Evolutionary conservation across 352 stramenopile species (phyloP).

Genomic region (Globisporangium apiculatum): DNA sequence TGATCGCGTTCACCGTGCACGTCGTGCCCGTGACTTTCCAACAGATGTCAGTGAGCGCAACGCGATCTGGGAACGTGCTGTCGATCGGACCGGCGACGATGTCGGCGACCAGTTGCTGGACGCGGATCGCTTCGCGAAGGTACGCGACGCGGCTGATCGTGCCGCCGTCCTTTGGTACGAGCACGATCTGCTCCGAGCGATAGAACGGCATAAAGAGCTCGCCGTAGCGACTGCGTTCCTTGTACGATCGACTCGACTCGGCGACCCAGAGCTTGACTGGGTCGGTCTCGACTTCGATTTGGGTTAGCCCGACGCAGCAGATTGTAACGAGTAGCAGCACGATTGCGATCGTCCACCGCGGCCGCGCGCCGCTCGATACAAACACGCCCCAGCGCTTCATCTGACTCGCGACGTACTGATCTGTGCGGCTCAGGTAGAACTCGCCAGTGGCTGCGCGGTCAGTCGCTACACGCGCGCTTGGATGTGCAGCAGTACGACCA

Average conservation of each 20-base stretch:
- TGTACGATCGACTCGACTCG: conserved; percentile 30
- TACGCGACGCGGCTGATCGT: conserved; percentile 28
- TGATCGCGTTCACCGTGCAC: conserved; percentile 53
- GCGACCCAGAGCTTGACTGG: conserved; percentile 53
- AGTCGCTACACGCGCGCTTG: not conserved
- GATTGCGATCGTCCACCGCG: conserved; percentile 18
- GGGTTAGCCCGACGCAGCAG: conserved; percentile 18
- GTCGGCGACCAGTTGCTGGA: conserved; percentile 30
- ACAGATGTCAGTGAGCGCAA: conserved; percentile 40
- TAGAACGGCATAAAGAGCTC: conserved; percentile 56
- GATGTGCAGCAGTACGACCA: not conserved
- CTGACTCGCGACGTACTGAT: conserved; percentile 16
- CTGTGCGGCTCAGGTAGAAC: conserved; percentile 22
- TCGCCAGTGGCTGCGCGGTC: not conserved
- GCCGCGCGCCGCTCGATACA: conserved; percentile 18
- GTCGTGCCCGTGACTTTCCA: conserved; percentile 41
- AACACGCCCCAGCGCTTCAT: conserved; percentile 40
- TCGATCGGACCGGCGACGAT: conserved; percentile 6
- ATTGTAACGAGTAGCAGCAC: conserved; percentile 15
- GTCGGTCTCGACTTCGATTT: conserved; percentile 37
- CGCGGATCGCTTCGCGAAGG: conserved; percentile 35
- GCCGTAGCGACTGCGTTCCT: conserved; percentile 32
- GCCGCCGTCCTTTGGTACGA: conserved; percentile 45
- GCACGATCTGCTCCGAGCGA: conserved; percentile 41
- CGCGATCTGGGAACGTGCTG: conserved; percentile 14